A percentile compares a stretch with the other conserved stretches of the same genome.
These are phyloP conservation scores for Trichoderma pleuroti DNA, from an alignment of 2,329 filamentous ascomycete genomes.

Conservation along the genomic window DNA sequence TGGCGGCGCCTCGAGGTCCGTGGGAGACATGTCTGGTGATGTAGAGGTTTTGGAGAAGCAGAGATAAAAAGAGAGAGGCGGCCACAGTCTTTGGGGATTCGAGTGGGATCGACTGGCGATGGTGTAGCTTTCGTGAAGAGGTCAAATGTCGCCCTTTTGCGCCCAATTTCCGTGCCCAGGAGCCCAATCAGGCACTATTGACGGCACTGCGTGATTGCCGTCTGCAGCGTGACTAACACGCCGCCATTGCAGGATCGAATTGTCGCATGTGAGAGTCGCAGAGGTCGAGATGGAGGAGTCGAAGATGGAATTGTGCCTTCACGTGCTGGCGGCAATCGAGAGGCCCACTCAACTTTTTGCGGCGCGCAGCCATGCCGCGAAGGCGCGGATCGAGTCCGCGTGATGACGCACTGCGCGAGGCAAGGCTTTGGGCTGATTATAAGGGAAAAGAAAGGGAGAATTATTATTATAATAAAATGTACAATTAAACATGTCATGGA, in stretches of 20 bases:
- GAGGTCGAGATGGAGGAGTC: neutral
- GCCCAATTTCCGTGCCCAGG: neutral
- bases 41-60: neutral
- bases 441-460: too few relatives aligned
- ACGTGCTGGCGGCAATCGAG: neutral
- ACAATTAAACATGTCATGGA: neutral
- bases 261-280: neutral
- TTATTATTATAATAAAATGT: too few relatives aligned
- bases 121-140: neutral
- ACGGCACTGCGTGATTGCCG: neutral
- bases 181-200: neutral
- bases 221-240: neutral
- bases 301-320: neutral
- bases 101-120: neutral
- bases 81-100: neutral
- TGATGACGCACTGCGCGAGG: neutral
- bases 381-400: neutral
- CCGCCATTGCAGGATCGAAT: neutral
- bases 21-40: slow-evolving; percentile 15
- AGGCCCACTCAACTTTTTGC: slow-evolving; percentile 20
- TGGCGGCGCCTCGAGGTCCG: neutral
- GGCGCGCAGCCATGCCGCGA: slow-evolving; percentile 12
- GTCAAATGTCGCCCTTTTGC: neutral
- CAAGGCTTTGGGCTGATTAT: neutral
- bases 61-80: neutral